Conservation (phyloP, 2,329 filamentous ascomycete species). For the Talaromyces verruculosus region DNA sequence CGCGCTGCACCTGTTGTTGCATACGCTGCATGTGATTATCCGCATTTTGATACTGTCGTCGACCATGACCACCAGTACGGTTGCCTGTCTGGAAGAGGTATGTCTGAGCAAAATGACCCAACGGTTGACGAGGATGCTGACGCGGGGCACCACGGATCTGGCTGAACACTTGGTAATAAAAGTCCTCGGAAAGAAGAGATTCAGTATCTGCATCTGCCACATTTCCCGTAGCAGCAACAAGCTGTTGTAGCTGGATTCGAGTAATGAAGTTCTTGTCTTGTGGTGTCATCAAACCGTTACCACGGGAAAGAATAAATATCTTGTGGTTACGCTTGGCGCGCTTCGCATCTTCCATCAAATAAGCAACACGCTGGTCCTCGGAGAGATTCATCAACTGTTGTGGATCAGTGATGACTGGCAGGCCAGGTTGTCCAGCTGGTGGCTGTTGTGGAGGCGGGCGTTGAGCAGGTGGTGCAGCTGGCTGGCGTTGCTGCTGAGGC, state of each 20-base stretch:
- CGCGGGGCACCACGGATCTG: constrained; percentile 88
- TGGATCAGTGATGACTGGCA: constrained; percentile 64
- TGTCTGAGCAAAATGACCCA: constrained; percentile 96
- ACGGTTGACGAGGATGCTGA: constrained; percentile 86
- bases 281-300: constrained; percentile 97
- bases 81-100: constrained; percentile 94
- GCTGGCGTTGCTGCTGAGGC: constrained; percentile 34
- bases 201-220: constrained; percentile 77
- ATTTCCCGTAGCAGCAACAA: constrained; percentile 88
- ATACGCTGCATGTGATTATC: constrained; percentile 98
- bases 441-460: constrained; percentile 36
- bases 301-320: constrained; percentile 87
- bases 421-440: constrained; percentile 34
- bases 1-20: constrained; percentile 97
- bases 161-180: constrained; percentile 97
- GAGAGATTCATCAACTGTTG: constrained; percentile 74
- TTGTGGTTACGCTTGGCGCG: constrained; percentile 97
- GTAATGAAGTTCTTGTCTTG: constrained; percentile 99
- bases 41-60: constrained; percentile 71
- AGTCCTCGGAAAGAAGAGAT: constrained; percentile 82
- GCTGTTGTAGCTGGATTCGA: constrained; percentile 92
- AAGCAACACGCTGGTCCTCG: constrained; percentile 79
- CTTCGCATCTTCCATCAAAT: constrained; percentile 87
- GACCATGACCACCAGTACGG: constrained; percentile 64
- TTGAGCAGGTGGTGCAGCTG: constrained; percentile 20